Base-by-base conservation (phyloP, 768 basidiomycete species). In the Rhizopogon vesiculosus region DNA sequence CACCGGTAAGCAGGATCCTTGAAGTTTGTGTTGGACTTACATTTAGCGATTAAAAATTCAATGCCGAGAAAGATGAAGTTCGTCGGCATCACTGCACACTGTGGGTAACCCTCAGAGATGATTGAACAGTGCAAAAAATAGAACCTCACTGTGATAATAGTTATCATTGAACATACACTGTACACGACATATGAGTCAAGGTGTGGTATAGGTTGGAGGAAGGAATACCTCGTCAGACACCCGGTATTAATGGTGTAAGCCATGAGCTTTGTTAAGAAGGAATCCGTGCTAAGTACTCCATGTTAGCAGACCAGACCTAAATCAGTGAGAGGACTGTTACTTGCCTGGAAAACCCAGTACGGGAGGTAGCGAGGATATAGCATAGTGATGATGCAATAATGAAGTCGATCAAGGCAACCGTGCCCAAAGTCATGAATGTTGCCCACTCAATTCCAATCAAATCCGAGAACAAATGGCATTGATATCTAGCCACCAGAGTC, bases 301-400 rank as follows among this genome's bases (percentile, higher is more conserved):
- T 31, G 9, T 6, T 33, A 33, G 6, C 3, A 19, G 18, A 22
- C 31, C 18, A 46, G 16, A 35, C 31, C 25, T 18, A 2, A 2
- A 9, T 7, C 13, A 31, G 12, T 19, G 3, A 22, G 33, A 2
- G 8, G 7, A 53, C 4, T 19, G 25, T 18, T 9, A 15, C 42
- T 22, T 35, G 50, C 52, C 28, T 8, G 3, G 13, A 10, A 5
- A 22, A 50, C n/a, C 52, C 52, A 51, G 52, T 53, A 13, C 41
- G 52, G 16, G 45, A 46, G 9, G 13, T 33, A 19, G 52, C 31
- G 15, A 53, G 45, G 31, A 53, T 45, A 46, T 53, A 53, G n/a
- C 29, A 53, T 25, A 53, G 19, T 13, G 52, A 53, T 1, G 4
- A 4, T 50, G 52, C 31, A 16, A 53, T 5, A 6, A 46, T 6